Evolutionary conservation across 163 green algal species (phyloP).

Genomic region (Coccomyxa subellipsoidea): DNA sequence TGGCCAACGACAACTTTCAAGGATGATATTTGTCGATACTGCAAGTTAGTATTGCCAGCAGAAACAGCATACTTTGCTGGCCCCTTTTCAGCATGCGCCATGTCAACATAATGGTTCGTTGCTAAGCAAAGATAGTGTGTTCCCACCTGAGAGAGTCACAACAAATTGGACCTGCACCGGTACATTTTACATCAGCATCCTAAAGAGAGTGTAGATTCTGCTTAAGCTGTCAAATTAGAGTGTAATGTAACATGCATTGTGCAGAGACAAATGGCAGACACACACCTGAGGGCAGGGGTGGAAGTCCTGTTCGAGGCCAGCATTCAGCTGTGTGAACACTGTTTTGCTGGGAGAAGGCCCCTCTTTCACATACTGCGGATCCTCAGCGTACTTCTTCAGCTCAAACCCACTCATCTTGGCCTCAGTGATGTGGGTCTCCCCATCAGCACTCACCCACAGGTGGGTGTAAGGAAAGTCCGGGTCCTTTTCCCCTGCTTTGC

Average conservation of each 20-base stretch:
- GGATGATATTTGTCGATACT: too few relatives aligned
- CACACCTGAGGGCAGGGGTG: slow-evolving; percentile 10
- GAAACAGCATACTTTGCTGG: background rate
- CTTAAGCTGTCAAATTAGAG: too few relatives aligned
- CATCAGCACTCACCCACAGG: slow-evolving; percentile 16
- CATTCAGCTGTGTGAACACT: slow-evolving; percentile 11
- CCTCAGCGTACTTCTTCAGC: slow-evolving; percentile 17
- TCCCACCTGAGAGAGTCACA: background rate
- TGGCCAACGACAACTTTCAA: too few relatives aligned
- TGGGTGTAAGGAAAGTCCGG: background rate
- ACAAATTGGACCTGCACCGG: slow-evolving; percentile 15
- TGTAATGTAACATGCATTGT: too few relatives aligned
- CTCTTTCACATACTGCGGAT: slow-evolving; percentile 20
- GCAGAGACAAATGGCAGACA: too few relatives aligned
- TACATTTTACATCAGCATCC: background rate
- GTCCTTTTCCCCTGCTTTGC: background rate
- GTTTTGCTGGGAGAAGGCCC: background rate
- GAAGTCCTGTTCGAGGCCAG: slow-evolving; percentile 9
- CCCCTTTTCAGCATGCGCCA: background rate
- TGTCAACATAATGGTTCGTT: too few relatives aligned
- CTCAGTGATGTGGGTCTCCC: slow-evolving; percentile 27
- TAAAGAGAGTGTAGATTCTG: too few relatives aligned
- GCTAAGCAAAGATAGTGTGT: background rate
- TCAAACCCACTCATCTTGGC: slow-evolving; percentile 24
- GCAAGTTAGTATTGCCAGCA: background rate